Evolutionary conservation across 139 green algal species (phyloP).

Genomic region (Micractinium conductrix): DNA sequence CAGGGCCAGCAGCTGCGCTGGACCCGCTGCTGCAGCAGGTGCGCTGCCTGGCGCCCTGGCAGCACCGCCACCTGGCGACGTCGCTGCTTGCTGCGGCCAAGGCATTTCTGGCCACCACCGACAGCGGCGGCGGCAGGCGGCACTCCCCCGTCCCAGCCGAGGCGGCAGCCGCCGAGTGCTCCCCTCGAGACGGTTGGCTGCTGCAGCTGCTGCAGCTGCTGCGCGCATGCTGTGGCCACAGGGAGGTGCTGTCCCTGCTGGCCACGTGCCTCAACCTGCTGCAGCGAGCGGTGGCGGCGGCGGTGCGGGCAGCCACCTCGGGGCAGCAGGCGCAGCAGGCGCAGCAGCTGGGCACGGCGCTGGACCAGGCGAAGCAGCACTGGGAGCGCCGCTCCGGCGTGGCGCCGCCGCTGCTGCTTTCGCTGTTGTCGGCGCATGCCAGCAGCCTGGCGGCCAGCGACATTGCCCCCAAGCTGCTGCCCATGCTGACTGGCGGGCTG

Average conservation of each 20-base stretch:
- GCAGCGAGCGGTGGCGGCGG: slow-evolving; percentile 13
- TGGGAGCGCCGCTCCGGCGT: slow-evolving; percentile 17
- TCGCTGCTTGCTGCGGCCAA: slow-evolving; percentile 16
- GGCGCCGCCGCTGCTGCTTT: not conserved
- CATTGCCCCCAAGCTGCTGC: slow-evolving; percentile 28
- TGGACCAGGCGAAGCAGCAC: not conserved
- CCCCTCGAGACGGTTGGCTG: not conserved
- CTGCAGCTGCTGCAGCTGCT: slow-evolving; percentile 23
- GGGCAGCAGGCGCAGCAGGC: not conserved
- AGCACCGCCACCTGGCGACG: slow-evolving; percentile 8
- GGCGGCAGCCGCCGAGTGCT: not conserved
- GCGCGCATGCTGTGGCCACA: not conserved
- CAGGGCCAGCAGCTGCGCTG: not conserved
- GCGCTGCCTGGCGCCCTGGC: slow-evolving; percentile 2
- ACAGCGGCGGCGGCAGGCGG: not conserved
- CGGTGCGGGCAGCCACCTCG: not conserved
- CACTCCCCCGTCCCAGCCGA: not conserved
- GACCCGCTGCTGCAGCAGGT: not conserved
- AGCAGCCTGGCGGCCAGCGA: slow-evolving; percentile 2
- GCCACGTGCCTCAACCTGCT: slow-evolving; percentile 6
- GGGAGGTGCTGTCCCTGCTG: slow-evolving; percentile 20
- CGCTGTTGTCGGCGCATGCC: slow-evolving; percentile 13
- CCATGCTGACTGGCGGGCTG: slow-evolving; percentile 36
- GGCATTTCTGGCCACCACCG: slow-evolving; percentile 13
- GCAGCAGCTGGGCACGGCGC: not conserved